A percentile compares a stretch with the other conserved stretches of the same genome.
These are phyloP conservation scores for Fraxinus ornus DNA, from an alignment of 305 asterid species.

Conservation along the genomic window DNA sequence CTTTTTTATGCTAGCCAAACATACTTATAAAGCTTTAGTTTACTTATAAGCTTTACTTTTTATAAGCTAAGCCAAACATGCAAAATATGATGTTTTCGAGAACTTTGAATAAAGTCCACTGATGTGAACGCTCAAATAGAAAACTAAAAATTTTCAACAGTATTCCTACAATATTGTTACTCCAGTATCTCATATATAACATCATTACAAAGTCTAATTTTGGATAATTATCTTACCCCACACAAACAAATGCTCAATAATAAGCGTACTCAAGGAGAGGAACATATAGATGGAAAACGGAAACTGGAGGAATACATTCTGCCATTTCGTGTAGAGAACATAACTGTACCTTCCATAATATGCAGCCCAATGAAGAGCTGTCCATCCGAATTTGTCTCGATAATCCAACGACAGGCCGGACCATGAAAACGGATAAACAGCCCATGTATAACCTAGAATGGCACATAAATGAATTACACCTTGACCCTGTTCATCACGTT, in stretches of 20 bases:
- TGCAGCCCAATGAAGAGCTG: conserved; percentile 99
- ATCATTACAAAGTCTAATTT: neutral
- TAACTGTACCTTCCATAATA: conserved; percentile 69
- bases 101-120: neutral
- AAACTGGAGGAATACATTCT: neutral
- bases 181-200: neutral
- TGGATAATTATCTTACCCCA: neutral
- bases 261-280: neutral
- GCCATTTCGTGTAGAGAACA: conserved; percentile 1
- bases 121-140: neutral
- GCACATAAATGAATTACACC: conserved; percentile 96
- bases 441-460: conserved; percentile 88
- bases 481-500: conserved; percentile 87
- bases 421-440: conserved; percentile 72
- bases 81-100: neutral
- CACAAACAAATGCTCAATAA: conserved; percentile 3
- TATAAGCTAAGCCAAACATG: neutral
- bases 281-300: neutral
- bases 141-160: neutral
- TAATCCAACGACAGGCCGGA: conserved; percentile 88
- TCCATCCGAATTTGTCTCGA: conserved; percentile 95
- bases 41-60: neutral
- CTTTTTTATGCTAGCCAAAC: neutral
- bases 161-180: neutral
- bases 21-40: too few species aligned